These are phyloP conservation scores for Boletus vermiculosoides DNA, from an alignment of 768 basidiomycete species.

Conservation along the genomic window DNA sequence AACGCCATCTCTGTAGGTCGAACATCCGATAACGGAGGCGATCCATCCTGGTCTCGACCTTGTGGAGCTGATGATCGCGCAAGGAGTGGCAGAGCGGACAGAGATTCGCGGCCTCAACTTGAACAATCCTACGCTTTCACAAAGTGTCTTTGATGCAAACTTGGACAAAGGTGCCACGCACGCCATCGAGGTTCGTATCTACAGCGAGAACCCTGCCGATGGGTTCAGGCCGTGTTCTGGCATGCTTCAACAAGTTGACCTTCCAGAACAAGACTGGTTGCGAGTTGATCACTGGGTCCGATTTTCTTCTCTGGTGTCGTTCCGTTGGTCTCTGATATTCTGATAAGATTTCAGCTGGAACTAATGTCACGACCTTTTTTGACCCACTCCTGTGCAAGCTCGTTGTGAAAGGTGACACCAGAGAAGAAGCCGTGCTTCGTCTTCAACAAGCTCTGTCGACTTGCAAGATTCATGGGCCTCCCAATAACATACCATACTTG, in stretches of 20 bases:
- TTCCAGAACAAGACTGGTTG: slow-evolving; percentile 47
- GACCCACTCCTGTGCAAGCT: slow-evolving; percentile 63
- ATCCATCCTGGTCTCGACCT: slow-evolving; percentile 56
- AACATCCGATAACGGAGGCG: slow-evolving; percentile 64
- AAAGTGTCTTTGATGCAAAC: slow-evolving; percentile 35
- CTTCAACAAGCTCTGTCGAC: slow-evolving; percentile 40
- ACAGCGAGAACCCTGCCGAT: slow-evolving; percentile 60
- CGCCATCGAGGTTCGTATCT: slow-evolving; percentile 58
- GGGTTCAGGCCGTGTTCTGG: slow-evolving; percentile 61
- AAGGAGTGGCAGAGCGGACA: slow-evolving; percentile 44
- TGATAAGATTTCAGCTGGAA: slow-evolving; percentile 48
- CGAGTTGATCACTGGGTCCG: slow-evolving; percentile 60
- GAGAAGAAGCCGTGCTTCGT: slow-evolving; percentile 45
- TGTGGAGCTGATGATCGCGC: slow-evolving; percentile 62
- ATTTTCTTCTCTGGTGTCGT: background rate
- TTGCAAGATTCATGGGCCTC: slow-evolving; percentile 52
- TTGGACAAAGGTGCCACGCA: slow-evolving; percentile 23
- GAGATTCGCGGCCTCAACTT: slow-evolving; percentile 13
- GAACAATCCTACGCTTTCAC: slow-evolving; percentile 34
- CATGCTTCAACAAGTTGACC: slow-evolving; percentile 53
- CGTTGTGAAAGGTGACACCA: slow-evolving; percentile 47
- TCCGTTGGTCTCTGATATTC: background rate
- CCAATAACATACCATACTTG: slow-evolving; percentile 58
- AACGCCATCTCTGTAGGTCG: slow-evolving; percentile 43
- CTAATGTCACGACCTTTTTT: slow-evolving; percentile 50